Evolutionary conservation across 257 asterid genomes (phyloP), one percentile per base, ranked within the genome.

Genomic region (Solanum lycopersicoides): DNA sequence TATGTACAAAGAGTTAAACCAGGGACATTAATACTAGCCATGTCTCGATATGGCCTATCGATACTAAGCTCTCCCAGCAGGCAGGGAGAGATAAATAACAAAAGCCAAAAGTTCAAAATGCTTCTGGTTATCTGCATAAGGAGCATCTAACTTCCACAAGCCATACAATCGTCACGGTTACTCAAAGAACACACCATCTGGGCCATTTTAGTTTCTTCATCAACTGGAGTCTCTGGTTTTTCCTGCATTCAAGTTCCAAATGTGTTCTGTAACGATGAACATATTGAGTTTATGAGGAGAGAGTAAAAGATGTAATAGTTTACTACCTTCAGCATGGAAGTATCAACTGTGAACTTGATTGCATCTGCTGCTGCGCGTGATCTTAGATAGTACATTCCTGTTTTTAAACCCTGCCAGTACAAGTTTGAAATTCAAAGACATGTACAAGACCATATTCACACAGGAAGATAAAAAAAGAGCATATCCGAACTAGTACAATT

Each of bases 351-450:
- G 91, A 95, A 95, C 88, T 97, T 94, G 90, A 95, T 95, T 25
- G 99, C 99, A 90, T 95, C 98, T 68, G 98, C 98, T 71, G 98
- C 98, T 74, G 99, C 98, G 0, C 98, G 98, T 21, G 99, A 91
- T 85, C 98, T 90, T 37, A 97, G 92, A 87, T 95, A 97, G 90
- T 97, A 97, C 99, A 97, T 94, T 84, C 98, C 98, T 1, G 99
- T 95, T 92, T 97, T 97, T 92, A 97, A 85, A 37, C 98, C 99
- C 99, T 95, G 91, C 83, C 53, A 32, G 47, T 41, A 82, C 68
- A 80, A 82, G 69, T 50, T 82, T 7, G 14, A 32, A 30, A 12
- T 20, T 47, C 30, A 32, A 18, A 2, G 16, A 12, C 3, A 50
- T 41, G 11, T 82, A 47, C 28, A 45, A 13, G 65, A 82, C 25